Base-by-base conservation (phyloP, 208 protist genomes). In the Tritrichomonas musculus region DNA sequence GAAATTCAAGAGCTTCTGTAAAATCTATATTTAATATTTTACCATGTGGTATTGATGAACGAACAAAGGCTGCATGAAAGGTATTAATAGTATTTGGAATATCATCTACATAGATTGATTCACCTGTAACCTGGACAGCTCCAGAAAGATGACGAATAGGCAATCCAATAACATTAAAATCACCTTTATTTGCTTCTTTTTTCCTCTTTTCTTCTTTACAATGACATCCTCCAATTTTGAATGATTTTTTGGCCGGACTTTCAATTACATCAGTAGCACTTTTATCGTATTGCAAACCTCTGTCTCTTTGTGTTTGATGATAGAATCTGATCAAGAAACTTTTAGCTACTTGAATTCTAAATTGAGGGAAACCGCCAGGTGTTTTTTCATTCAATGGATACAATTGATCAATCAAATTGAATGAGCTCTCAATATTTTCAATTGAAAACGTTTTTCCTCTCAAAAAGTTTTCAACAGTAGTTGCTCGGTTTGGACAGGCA, bases 251-350 rank as follows among this genome's bases (percentile, higher is more conserved):
- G 39, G 27, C 27, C 57, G 77, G 77, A 8, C 47, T 22, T 17
- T 88, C 77, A 47, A 88, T 88, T 4, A 88, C 13, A 57, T 88
- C 77, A 27, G 47, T 20, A 41, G 77, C 77, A 53, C n/a, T 57
- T 93, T 25, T 47, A 36, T 80, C 92, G 30, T 72, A 73, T 33
- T 25, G 39, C 2, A 25, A 17, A 25, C 82, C 72, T 69, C 44
- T 53, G 14, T 72, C 44, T 14, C 30, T 69, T 66, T n/a, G n/a
- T 47, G 93, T 50, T 57, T 92, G 41, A 41, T 73, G 82, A 53
- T 93, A 98, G 93, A 97, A 98, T 94, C 98, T 98, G 94, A 96
- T 98, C 66, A 98, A 95, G 92, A 97, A 97, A 39, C 94, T 95
- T 27, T 94, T 69, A 0, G 95, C 94, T 13, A 98, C 65, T 22